Conservation (phyloP, 2,329 filamentous ascomycete genomes). For the Cytospora leucostoma region DNA sequence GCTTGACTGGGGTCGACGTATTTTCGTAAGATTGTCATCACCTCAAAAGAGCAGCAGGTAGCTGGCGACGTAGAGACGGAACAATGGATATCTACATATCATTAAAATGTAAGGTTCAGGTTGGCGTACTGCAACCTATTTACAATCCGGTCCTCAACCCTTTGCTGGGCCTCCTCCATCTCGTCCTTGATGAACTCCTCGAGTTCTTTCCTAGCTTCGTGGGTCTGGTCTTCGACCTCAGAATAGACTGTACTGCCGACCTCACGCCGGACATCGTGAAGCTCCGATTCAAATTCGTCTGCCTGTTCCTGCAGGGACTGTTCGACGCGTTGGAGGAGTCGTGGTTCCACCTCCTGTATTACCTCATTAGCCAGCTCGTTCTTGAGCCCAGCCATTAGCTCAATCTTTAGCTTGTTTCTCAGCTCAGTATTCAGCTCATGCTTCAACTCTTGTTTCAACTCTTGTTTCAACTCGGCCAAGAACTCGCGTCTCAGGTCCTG, state of each 20-base stretch:
- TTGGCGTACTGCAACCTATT: conserved; percentile 15
- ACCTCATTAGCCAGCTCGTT: conserved; percentile 1
- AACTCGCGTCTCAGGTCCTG: conserved; percentile 3
- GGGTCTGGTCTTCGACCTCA: conserved; percentile 15
- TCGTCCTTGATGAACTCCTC: conserved; percentile 13
- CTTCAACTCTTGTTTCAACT: conserved; percentile 13
- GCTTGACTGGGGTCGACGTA: background rate
- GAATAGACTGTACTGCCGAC: conserved; percentile 10
- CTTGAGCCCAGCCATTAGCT: conserved; percentile 3
- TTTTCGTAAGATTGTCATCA: background rate
- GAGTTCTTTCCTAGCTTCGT: conserved; percentile 9
- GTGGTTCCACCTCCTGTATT: conserved; percentile 10
- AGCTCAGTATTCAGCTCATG: conserved; percentile 2
- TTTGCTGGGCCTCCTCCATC: conserved; percentile 16
- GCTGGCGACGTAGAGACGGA: background rate
- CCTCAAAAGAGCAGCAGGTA: background rate
- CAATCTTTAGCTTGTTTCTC: conserved; percentile 4
- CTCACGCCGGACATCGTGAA: conserved; percentile 12
- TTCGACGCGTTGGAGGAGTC: conserved; percentile 5
- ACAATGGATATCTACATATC: conserved; percentile 3
- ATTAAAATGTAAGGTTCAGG: conserved; percentile 15
- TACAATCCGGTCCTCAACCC: conserved; percentile 15
- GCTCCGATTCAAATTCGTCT: conserved; percentile 11
- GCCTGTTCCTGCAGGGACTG: conserved; percentile 11
- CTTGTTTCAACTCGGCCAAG: background rate